Base-by-base conservation (phyloP, 2,329 filamentous ascomycete species). In the Colletotrichum salicis region DNA sequence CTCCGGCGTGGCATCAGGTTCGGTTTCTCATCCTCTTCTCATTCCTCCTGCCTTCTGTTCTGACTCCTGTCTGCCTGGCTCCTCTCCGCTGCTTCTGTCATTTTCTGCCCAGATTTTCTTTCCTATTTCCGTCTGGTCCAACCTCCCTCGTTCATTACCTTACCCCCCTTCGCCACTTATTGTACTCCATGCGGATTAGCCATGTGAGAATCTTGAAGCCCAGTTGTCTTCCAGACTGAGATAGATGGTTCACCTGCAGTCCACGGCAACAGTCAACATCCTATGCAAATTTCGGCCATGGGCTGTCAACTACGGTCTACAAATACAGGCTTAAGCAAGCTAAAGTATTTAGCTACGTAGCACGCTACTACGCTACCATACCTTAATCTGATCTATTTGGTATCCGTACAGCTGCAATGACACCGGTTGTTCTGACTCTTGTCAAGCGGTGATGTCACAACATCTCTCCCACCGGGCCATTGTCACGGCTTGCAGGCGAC, bases 371-470 rank as follows among this genome's bases (percentile, higher is more conserved):
- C 41, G 41, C 41, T 48, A 19, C 8, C 41, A 48, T 48, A 2
- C 19, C 41, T 48, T n/a, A 11, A 48, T 48, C 19, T 48, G 41
- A 48, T 8, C 10, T 48, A 5, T 48, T n/a, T 7, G 41, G 19
- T 22, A 29, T 29, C 27, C 27, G 5, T 29, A 19, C 41, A 48
- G 19, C 41, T 48, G 8, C 41, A 48, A 48, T 48, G 41, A 4
- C 41, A 48, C 41, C 41, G 19, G 41, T 8, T 48, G n/a, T 10
- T 48, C 12, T 48, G 24, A 24, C 56, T 22, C 27, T 35, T 35
- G 33, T 64, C 58, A 54, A 57, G 64, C 64, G 37, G 54, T 71
- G 69, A 71, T 69, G 69, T 71, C 69, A 71, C 54, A 5, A 55
- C 29, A 5, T 27, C 41, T 15, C 45, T 59, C 27, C 11, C 54